Base-by-base conservation (phyloP, 176 grass and related monocot species). In the Raddia guianensis region DNA sequence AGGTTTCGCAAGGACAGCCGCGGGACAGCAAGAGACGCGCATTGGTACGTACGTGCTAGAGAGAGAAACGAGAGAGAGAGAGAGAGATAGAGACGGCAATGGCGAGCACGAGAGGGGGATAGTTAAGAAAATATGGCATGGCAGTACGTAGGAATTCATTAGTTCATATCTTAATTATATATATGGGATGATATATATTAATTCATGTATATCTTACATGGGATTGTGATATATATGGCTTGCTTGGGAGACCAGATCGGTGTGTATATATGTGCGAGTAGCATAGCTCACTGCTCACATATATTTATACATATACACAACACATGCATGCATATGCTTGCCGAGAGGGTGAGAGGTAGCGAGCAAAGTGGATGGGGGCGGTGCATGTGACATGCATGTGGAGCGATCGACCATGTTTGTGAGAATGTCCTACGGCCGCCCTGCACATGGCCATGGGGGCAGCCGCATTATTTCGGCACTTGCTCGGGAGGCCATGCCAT, bases 341-440 rank as follows among this genome's bases (percentile, higher is more conserved):
- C 37, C 4, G 37, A 40, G 37, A 40, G 37, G 76, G 66, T 73
- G 70, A 16, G 56, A 81, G 54, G 27, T 27, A 27, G 27, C 6
- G 37, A 63, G 59, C 50, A 65, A 80, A 67, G 61, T 33, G n/a
- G 59, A 44, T 34, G 54, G 32, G 54, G 32, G 79, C 27, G 76
- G 44, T 34, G 87, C 90, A 92, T 92, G 90, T 89, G 87, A 84
- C 69, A 56, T 66, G 84, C 90, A 92, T 87, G 87, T 92, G 90
- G 87, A 80, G 72, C 53, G 66, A 89, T 86, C 78, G 47, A 51
- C 13, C 66, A 50, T 89, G 59, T 52, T 82, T 37, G 65, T 74
- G 86, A 84, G 75, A 92, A 92, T 92, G 90, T 92, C 90, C 84
- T 92, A 84, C 84, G 81, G 49, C 43, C 90, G 81, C 60, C 51